Conservation (phyloP, 306 rosid genomes). For the Glycyrrhiza uralensis region DNA sequence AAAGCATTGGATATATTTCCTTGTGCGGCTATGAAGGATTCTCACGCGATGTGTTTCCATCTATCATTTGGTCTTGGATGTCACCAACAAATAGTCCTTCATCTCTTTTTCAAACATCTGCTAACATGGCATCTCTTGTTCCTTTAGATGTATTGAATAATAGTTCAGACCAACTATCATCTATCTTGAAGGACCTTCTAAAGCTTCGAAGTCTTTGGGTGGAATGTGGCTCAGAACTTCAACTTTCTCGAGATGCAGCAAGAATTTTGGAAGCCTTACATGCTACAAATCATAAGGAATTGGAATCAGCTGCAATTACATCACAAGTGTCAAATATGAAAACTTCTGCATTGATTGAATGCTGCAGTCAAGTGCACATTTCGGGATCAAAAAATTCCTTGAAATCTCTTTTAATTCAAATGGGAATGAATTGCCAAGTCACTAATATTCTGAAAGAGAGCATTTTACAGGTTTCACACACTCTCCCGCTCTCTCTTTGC, state of each 20-base stretch:
- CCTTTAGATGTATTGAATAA: background rate
- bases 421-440: constrained; percentile 13
- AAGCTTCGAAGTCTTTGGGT: background rate
- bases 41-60: constrained; percentile 24
- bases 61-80: constrained; percentile 28
- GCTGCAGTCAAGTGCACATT: background rate
- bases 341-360: background rate
- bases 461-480: constrained; percentile 18
- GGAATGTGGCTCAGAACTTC: background rate
- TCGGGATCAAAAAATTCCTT: background rate
- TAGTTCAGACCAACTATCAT: background rate
- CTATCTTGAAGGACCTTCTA: background rate
- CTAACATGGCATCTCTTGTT: background rate
- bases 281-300: background rate
- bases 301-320: background rate
- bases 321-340: background rate
- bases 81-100: constrained; percentile 21
- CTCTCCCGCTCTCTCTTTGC: background rate
- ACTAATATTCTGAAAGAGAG: background rate
- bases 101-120: background rate
- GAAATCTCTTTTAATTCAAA: constrained; percentile 8
- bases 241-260: background rate
- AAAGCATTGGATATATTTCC: constrained; percentile 27
- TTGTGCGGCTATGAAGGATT: constrained; percentile 34
- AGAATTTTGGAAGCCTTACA: constrained; percentile 2